Base-by-base conservation (phyloP, 2,329 filamentous ascomycete species). In the Hypoxylon sp. region DNA sequence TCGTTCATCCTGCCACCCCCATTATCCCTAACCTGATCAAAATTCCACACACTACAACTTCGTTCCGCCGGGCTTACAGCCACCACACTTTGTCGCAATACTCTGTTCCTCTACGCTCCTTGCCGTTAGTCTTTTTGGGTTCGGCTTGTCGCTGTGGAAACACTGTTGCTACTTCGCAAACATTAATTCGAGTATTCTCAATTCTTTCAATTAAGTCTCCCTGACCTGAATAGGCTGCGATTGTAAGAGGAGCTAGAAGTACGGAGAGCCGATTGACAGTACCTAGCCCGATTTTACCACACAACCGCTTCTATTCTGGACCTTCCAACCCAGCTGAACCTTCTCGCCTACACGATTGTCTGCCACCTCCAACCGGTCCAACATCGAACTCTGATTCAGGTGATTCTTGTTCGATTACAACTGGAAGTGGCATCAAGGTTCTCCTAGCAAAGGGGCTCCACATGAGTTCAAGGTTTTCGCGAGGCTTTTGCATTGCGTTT, bases 11-110 rank as follows among this genome's bases (percentile, higher is more conserved):
- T 65, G 31, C 63, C 63, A 57, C 42, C 26, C 35, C 62, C 60
- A 31, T 48, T 47, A 58, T 58, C 57, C 57, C 47, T 58, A 62
- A 54, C 51, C 33, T 37, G 50, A 44, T 58, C 61, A 44, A 64
- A 68, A 57, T 64, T 62, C 46, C 33, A 22, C 19, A 22, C 19
- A 26, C 62, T 59, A 55, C 53, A 26, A 44, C 50, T 63, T 55
- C 50, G 29, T 60, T 61, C 55, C 56, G 44, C 39, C 46, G 31
- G 65, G 17, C 48, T 50, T 50, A 29, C 47, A 62, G 42, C 57
- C 62, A 62, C 35, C 58, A 19, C 29, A 54, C n/a, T 47, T 35
- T 48, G 19, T 64, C 29, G 6, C 29, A 8, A 31, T 31, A 31
- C 29, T 31, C 8, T 61, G 54, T 39, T 60, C 42, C 42, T 63